A percentile compares a stretch with the other conserved stretches of the same genome.
Conservation (phyloP, 129 eudicot genomes). For the Scalesia atractyloides region DNA sequence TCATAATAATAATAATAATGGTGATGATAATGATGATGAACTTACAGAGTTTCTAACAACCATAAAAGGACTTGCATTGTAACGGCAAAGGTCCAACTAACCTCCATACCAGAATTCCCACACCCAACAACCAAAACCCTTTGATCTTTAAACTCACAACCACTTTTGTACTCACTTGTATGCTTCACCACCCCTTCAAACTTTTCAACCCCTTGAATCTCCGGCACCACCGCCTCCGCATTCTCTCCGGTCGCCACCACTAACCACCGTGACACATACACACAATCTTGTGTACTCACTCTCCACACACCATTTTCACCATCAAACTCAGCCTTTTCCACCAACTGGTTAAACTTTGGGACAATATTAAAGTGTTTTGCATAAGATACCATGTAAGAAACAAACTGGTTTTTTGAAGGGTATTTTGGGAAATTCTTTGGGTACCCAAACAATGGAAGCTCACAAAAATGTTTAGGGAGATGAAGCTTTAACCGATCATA, state of each 20-base stretch:
- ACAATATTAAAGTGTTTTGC: conserved; percentile 60
- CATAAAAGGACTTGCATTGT: conserved; percentile 71
- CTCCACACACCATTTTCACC: conserved; percentile 49
- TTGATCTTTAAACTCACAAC: conserved; percentile 49
- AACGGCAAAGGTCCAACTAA: conserved; percentile 84
- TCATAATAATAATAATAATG: conserved; percentile 4
- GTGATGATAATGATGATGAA: conserved; percentile 29
- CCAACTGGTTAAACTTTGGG: conserved; percentile 64
- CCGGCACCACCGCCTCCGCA: conserved; percentile 85
- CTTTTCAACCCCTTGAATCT: conserved; percentile 64
- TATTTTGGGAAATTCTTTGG: conserved; percentile 79
- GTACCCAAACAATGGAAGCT: conserved; percentile 74
- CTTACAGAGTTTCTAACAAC: conserved; percentile 96
- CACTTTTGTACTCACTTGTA: conserved; percentile 74
- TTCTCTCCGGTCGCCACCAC: conserved; percentile 95
- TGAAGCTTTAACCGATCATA: conserved; percentile 90
- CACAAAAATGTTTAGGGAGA: conserved; percentile 73
- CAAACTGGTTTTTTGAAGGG: conserved; percentile 70
- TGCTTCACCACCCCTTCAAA: conserved; percentile 66
- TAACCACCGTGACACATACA: conserved; percentile 63
- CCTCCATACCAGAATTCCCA: conserved; percentile 99
- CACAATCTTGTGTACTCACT: conserved; percentile 52
- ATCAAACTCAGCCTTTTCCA: conserved; percentile 56
- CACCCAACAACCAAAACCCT: conserved; percentile 89
- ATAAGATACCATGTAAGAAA: conserved; percentile 78